Base-by-base conservation (phyloP, 805 yeast genomes). In the Ogataea henricii region DNA sequence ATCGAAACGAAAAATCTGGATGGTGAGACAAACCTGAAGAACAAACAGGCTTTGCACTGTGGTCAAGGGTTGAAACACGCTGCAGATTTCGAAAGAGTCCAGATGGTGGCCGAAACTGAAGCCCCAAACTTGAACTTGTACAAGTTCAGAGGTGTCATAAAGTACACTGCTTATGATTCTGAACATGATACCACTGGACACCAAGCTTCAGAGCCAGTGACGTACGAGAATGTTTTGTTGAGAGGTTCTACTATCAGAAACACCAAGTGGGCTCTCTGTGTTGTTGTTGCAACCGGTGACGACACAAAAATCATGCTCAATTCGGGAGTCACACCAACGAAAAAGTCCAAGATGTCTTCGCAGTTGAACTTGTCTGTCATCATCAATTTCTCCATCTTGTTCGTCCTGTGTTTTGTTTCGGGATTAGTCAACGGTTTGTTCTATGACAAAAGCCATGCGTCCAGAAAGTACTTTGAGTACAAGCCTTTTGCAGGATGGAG, bases 291-390 rank as follows among this genome's bases (percentile, higher is more conserved):
- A 62, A 87, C 95, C 2, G 95, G 95, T 46, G 63, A 66, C 30
- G 92, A 87, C 58, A 76, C 90, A 9, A 87, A 87, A 65, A 83
- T 87, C 49, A 83, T 87, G 83, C 67, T 87, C 52, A 87, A 87
- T 62, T 75, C 91, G 2, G 94, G 94, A 43, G 74, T 78, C 22
- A 86, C 94, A 0, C 95, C 95, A 7, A 80, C 85, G 1, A 87
- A 87, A 63, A 75, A 79, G 40, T 81, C 88, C 8, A 74, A 80
- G 56, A 80, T 87, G 43, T 74, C 88, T 1, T 71, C 79, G 33
- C 85, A 84, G 54, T 74, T 87, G 56, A 87, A 87, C 62, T 65
- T 79, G 39, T 83, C 84, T 41, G 90, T 87, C 26, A 56, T 81
- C 23, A 70, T 79, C 63, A 86, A 87, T 60, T 87, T 87, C 60